A percentile compares a stretch with the other conserved stretches of the same genome.
phyloP scores from a whole-genome alignment of 768 basidiomycete species.

The Russula griseocarnosa region DNA sequence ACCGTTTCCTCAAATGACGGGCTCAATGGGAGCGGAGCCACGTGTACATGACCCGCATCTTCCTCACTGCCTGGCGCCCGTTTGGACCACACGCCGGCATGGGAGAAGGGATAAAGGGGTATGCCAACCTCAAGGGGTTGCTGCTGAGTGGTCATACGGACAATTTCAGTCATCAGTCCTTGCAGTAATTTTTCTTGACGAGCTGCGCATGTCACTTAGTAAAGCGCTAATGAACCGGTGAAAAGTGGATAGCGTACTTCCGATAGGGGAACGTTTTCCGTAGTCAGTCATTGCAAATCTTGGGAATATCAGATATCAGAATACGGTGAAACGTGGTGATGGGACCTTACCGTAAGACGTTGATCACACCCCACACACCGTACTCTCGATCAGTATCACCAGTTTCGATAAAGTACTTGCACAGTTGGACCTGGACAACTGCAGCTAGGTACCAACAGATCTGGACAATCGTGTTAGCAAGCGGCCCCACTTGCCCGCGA shows the following conservation, averaged over 20 bases:
- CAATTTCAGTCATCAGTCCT: constrained; percentile 80
- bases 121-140: constrained; percentile 76
- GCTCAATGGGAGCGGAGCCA: constrained; percentile 41
- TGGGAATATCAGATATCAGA: constrained; percentile 51
- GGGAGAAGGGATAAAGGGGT: constrained; percentile 80
- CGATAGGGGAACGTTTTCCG: constrained; percentile 74
- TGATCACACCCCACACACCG: constrained; percentile 84
- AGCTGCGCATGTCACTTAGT: constrained; percentile 40
- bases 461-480: constrained; percentile 36
- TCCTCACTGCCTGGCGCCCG: constrained; percentile 37
- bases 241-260: constrained; percentile 49
- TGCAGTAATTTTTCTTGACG: constrained; percentile 82
- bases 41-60: constrained; percentile 31
- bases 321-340: neutral
- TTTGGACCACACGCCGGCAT: constrained; percentile 55
- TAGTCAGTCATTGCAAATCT: constrained; percentile 85
- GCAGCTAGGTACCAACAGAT: constrained; percentile 92
- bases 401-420: constrained; percentile 80
- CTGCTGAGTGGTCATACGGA: constrained; percentile 76
- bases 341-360: constrained; percentile 61
- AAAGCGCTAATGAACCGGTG: neutral
- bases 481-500: neutral
- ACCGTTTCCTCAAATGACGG: constrained; percentile 36
- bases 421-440: constrained; percentile 79
- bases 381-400: constrained; percentile 72